phyloP scores from a whole-genome alignment of 345 rosid species.

The Populus tremula region DNA sequence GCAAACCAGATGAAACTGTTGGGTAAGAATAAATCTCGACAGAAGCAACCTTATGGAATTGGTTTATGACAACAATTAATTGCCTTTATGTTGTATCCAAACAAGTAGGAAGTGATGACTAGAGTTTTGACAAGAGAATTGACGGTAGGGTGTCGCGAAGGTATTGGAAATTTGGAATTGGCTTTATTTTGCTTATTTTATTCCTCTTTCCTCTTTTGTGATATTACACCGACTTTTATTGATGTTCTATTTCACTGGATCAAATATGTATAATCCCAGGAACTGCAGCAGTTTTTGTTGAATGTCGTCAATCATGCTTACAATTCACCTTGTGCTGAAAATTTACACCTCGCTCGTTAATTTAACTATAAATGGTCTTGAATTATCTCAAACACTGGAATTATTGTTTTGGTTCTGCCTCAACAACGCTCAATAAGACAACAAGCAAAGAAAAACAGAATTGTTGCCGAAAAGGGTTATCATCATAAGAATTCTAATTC shows the following conservation, averaged over 20 bases:
- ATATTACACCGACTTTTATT: neutral
- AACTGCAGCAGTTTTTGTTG: neutral
- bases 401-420: neutral
- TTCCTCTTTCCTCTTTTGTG: neutral
- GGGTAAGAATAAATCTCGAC: constrained; percentile 47
- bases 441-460: neutral
- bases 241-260: neutral
- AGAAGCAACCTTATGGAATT: constrained; percentile 42
- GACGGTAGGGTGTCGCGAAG: neutral
- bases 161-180: neutral
- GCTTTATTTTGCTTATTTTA: neutral
- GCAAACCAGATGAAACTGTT: constrained; percentile 35
- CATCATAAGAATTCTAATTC: neutral
- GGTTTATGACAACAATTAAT: constrained; percentile 21
- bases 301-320: no score
- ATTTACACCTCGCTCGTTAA: neutral
- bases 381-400: neutral
- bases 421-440: neutral
- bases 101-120: neutral
- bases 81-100: neutral
- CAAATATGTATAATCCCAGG: neutral
- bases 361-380: neutral
- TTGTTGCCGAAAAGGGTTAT: neutral
- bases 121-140: neutral
- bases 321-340: neutral